Percentiles rank a stretch among this genome's conserved stretches.
Evolutionary conservation across 2,329 filamentous ascomycete genomes (phyloP).

Genomic region (Verticillium albo-atrum): DNA sequence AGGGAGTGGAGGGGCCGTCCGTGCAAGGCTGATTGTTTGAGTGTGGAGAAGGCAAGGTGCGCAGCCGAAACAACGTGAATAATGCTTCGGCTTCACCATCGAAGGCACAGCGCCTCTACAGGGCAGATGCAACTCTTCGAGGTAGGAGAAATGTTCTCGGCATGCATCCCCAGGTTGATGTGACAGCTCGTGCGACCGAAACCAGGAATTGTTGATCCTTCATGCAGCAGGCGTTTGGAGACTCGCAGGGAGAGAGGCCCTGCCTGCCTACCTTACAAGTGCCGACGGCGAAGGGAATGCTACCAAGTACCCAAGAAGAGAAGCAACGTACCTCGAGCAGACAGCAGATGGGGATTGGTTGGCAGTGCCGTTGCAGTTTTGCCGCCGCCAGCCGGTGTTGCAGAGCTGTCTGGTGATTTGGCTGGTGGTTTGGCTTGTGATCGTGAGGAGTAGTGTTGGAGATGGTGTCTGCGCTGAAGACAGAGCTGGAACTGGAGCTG

Average conservation of each 20-base stretch:
- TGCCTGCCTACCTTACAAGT: too few relatives aligned
- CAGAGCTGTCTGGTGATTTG: neutral
- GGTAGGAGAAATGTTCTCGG: too few relatives aligned
- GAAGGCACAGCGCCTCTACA: neutral
- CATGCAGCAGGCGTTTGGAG: too few relatives aligned
- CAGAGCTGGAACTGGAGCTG: neutral
- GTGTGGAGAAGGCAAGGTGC: neutral
- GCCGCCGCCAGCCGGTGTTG: neutral
- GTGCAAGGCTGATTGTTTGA: neutral
- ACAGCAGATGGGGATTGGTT: constrained; percentile 1
- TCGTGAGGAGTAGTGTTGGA: neutral
- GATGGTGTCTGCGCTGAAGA: neutral
- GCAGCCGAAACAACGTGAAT: neutral
- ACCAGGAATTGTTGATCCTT: too few relatives aligned
- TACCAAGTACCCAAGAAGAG: too few relatives aligned
- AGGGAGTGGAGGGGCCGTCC: neutral
- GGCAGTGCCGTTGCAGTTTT: neutral
- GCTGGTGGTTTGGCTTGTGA: neutral
- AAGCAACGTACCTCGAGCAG: constrained; percentile 1
- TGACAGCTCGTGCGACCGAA: too few relatives aligned
- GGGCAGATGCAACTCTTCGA: neutral
- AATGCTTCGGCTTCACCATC: neutral
- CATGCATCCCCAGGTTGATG: too few relatives aligned
- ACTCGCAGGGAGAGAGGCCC: too few relatives aligned
- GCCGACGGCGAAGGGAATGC: too few relatives aligned